Base-by-base conservation (phyloP, 306 rosid genomes). In the Vigna nakashimae region DNA sequence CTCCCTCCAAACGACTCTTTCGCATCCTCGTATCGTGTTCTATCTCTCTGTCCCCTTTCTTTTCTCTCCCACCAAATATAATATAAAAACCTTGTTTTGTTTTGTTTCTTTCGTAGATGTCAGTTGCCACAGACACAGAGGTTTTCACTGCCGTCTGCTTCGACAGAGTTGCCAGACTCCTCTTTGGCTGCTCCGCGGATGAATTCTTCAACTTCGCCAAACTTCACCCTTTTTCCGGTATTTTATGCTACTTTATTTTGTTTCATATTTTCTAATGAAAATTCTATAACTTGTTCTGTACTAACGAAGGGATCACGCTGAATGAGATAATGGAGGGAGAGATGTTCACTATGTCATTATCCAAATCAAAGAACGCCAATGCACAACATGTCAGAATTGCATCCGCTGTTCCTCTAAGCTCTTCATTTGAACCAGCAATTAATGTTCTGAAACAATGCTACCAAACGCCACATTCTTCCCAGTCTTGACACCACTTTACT, bases 111-210 rank as follows among this genome's bases (percentile, higher is more conserved):
- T 40, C 38, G 70, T 82, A 90, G 98, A 85, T 93, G 84, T 91
- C 96, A 50, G 57, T 93, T 59, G 96, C 98, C 10, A 86, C 98
- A 7, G 93, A 85, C 64, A 85, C 82, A 6, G 67, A 85, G 75
- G 93, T 93, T 18, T 57, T 86, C 52, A 86, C 88, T 0, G 90
- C 86, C 15, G 68, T 92, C 48, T 88, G 92, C 88, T 93, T 93
- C 73, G 94, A 93, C 59, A 84, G 89, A 76, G 89, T 78, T 20
- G 92, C 93, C 13, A 89, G 69, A 72, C 86, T 82, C 77, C 89
- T 93, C 32, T 88, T 91, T 66, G 98, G 94, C 53, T 89, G 94
- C 82, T 89, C 94, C 51, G 98, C 92, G 6, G 92, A 91, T 68
- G 89, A 91, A 43, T 89, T 88, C 42, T 93, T 91, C 56, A 51